Conservation (phyloP, 176 grass and related monocot genomes). For the Triticum dicoccoides region DNA sequence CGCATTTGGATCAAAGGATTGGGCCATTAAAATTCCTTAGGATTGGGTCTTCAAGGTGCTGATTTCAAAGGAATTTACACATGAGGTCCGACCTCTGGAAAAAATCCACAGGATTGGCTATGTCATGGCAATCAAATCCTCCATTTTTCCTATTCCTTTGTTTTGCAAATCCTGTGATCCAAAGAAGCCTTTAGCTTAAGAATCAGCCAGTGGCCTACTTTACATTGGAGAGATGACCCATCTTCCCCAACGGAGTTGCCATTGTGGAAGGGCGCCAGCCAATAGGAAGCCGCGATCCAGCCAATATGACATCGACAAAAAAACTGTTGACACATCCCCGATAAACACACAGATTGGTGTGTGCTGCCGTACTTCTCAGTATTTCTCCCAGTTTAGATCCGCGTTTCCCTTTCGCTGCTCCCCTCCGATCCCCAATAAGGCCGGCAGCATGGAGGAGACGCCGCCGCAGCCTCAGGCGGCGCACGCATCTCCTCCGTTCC, state of each 20-base stretch:
- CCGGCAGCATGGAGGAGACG: constrained; percentile 53
- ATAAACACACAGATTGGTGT: constrained; percentile 5
- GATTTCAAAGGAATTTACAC: too few relatives aligned
- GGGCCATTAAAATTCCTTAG: too few relatives aligned
- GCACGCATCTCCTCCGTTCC: constrained; percentile 51
- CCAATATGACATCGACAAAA: constrained; percentile 25
- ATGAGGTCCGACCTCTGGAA: too few relatives aligned
- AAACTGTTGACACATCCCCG: not conserved
- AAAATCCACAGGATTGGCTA: too few relatives aligned
- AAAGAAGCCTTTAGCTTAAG: too few relatives aligned
- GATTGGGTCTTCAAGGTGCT: too few relatives aligned
- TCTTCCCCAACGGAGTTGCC: not conserved
- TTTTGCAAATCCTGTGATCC: too few relatives aligned
- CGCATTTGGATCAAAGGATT: too few relatives aligned
- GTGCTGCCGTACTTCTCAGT: not conserved
- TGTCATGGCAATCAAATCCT: too few relatives aligned
- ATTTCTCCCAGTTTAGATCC: constrained; percentile 23
- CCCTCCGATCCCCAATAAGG: constrained; percentile 10
- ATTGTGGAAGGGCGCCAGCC: not conserved
- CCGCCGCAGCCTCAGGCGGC: constrained; percentile 40
- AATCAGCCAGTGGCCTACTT: too few relatives aligned
- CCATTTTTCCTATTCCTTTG: too few relatives aligned
- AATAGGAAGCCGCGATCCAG: constrained; percentile 41
- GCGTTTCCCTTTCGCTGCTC: constrained; percentile 5
- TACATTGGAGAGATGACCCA: too few relatives aligned